phyloP scores from a whole-genome alignment of 2,329 filamentous ascomycete genomes.

The Albophoma yamanashiensis region DNA sequence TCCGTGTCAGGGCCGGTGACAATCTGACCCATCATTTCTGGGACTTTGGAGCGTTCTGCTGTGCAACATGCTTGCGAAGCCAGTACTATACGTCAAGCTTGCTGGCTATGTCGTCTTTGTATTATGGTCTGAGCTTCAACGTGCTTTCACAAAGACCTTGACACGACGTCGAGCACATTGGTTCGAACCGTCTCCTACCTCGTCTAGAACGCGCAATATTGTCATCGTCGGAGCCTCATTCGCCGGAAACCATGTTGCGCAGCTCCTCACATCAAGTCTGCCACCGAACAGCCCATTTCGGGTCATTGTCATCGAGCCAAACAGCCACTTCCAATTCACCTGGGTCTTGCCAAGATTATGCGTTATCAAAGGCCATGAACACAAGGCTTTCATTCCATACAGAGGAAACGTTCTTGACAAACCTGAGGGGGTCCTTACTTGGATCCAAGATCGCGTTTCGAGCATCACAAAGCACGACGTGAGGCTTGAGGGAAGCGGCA shows the following conservation, averaged over 20 bases:
- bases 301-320: background rate
- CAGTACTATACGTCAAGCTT: background rate
- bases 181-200: background rate
- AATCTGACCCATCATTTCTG: background rate
- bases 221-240: background rate
- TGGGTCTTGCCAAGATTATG: background rate
- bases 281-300: background rate
- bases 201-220: background rate
- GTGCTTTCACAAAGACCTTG: background rate
- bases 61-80: background rate
- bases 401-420: background rate
- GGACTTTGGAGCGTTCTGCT: background rate
- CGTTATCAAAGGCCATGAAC: background rate
- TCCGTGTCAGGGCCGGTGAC: background rate
- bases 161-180: background rate
- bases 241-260: background rate
- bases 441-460: background rate
- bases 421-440: background rate
- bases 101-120: background rate
- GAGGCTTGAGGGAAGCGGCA: background rate
- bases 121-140: background rate
- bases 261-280: background rate
- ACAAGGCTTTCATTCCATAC: background rate
- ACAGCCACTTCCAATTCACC: background rate
- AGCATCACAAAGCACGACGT: background rate